phyloP scores from a whole-genome alignment of 1,284 basidiomycete genomes.

The Naganishia liquefaciens region DNA sequence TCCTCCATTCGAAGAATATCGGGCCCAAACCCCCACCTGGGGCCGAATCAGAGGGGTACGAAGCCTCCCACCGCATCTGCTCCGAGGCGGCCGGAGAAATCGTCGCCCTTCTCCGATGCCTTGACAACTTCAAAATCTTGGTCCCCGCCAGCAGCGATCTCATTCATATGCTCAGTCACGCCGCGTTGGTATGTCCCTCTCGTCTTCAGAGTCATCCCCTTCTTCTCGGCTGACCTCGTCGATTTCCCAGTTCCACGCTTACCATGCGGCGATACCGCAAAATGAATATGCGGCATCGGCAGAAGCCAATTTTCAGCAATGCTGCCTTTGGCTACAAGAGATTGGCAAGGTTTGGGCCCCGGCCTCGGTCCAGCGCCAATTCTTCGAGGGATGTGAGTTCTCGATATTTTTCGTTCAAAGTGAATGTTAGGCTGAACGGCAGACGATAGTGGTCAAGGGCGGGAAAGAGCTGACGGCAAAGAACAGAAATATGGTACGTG shows the following conservation, averaged over 20 bases:
- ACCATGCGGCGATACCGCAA: constrained; percentile 32
- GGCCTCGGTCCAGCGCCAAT: constrained; percentile 47
- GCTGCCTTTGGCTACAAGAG: constrained; percentile 49
- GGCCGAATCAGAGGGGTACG: constrained; percentile 21
- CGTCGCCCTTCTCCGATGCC: constrained; percentile 42
- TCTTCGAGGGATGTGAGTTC: constrained; percentile 48
- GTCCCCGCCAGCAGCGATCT: constrained; percentile 46
- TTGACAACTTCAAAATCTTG: constrained; percentile 45
- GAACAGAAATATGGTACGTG: background rate
- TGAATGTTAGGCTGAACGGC: no score
- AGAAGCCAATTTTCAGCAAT: constrained; percentile 47
- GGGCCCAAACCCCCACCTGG: constrained; percentile 30
- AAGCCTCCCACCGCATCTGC: constrained; percentile 40
- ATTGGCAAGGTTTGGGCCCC: constrained; percentile 47
- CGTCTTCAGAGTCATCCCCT: constrained; percentile 13
- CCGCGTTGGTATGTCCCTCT: constrained; percentile 42
- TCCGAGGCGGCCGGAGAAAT: constrained; percentile 43
- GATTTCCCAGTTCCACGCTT: constrained; percentile 29
- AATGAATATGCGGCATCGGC: constrained; percentile 38
- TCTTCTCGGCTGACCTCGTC: constrained; percentile 40
- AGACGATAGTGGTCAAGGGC: constrained; percentile 43
- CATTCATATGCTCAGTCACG: constrained; percentile 47
- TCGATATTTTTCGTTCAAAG: background rate
- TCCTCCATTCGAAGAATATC: constrained; percentile 47
- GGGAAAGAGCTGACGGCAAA: constrained; percentile 38